Base-by-base conservation (phyloP, 2,329 filamentous ascomycete species). In the Botryotinia convoluta region DNA sequence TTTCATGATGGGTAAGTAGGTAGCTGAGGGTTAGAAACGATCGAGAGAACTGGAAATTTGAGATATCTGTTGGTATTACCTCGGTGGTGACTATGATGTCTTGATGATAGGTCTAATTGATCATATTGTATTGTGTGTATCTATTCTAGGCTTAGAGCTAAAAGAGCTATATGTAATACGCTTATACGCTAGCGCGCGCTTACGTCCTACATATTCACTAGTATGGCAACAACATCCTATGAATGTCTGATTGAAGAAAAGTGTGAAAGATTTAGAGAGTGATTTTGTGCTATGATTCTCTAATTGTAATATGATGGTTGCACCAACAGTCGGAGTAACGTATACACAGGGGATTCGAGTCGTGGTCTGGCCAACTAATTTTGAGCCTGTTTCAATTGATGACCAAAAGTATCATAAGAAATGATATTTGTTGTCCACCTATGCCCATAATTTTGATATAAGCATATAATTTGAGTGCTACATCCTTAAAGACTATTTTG, bases 331-430 rank as follows among this genome's bases (percentile, higher is more conserved):
- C 29, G 26, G n/a, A 8, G 37, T 57, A 42, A 61, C 59, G 22
- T 35, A 22, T 12, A 35, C 54, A 70, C 14, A 39, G 54, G 54
- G 37, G n/a, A 54, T 29, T 67, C 32, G 26, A 29, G 64, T 67
- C 16, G 45, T 67, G 22, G 64, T 68, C 35, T 68, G 45, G 42
- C 63, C 37, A 65, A 35, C 26, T 45, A 54, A 68, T 67, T 54
- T 68, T 48, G 64, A 29, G 26, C 35, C 48, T 69, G 65, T 57
- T 42, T 69, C 48, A 18, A 42, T 44, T 42, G 45, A 54, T 39
- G 45, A 18, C 26, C 16, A 67, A 22, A 37, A 39, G n/a, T 37
- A 29, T 22, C 12, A 65, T 18, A 4, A 22, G 22, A 26, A 26
- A n/a, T 26, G 42, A n/a, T 45, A 3, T 22, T 35, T 32, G 7